Percentiles rank a stretch among this genome's conserved stretches.
Conservation (phyloP, 345 rosid species). For the Rhodamnia argentea region DNA sequence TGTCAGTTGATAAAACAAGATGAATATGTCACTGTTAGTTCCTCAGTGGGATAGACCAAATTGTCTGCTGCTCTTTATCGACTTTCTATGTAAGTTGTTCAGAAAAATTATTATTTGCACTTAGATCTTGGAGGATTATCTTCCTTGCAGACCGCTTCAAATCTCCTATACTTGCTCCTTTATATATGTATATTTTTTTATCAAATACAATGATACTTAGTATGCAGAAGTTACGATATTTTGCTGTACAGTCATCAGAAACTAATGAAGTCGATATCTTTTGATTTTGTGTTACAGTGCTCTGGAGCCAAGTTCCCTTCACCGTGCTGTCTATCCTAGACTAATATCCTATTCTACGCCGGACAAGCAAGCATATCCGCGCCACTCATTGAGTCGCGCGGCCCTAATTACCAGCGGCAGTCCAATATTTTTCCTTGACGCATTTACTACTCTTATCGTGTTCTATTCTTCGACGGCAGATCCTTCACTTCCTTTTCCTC, state of each 20-base stretch:
- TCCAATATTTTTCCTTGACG: conserved; percentile 94
- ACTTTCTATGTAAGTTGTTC: not conserved
- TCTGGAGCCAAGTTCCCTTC: conserved; percentile 84
- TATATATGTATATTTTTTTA: not conserved
- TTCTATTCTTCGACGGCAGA: conserved; percentile 90
- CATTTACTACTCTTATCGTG: conserved; percentile 77
- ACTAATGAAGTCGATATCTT: not conserved
- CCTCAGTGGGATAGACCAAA: not conserved
- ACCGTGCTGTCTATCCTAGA: conserved; percentile 75
- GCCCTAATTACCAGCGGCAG: conserved; percentile 89
- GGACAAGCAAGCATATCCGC: conserved; percentile 82
- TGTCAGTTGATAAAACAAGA: not conserved
- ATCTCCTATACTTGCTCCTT: not conserved
- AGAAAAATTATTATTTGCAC: not conserved
- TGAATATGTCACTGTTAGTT: not conserved
- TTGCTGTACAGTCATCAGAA: not conserved
- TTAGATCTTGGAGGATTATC: not conserved
- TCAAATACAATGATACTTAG: not conserved
- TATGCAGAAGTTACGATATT: not conserved
- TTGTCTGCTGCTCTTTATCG: not conserved
- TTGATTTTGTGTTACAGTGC: conserved; percentile 40
- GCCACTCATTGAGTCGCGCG: conserved; percentile 86
- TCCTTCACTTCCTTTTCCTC: conserved; percentile 81
- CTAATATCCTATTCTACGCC: conserved; percentile 71
- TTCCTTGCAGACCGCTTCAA: not conserved